A percentile compares a stretch with the other conserved stretches of the same genome.
These are phyloP conservation scores for Gossypium ekmanianum DNA, from an alignment of 345 rosid genomes.

Conservation along the genomic window DNA sequence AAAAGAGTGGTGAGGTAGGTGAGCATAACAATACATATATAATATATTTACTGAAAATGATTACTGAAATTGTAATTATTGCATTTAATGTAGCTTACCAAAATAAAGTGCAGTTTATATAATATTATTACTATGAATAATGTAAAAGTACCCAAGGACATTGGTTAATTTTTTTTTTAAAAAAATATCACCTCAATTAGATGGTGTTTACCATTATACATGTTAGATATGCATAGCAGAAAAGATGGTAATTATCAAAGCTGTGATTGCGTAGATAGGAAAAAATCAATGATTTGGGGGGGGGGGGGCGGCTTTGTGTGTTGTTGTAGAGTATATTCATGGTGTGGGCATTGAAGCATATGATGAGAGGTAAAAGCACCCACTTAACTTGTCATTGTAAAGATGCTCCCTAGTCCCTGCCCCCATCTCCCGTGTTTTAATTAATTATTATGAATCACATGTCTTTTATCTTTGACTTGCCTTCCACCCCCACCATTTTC, in stretches of 20 bases:
- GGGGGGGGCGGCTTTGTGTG: neutral
- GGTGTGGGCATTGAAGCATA: neutral
- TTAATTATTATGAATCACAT: neutral
- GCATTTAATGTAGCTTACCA: no score
- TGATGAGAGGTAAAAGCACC: neutral
- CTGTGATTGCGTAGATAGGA: neutral
- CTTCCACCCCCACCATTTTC: neutral
- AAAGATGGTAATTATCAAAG: constrained; percentile 10
- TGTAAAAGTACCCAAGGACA: no score
- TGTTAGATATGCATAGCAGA: neutral
- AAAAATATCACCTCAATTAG: no score
- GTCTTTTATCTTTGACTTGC: constrained; percentile 19
- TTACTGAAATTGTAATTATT: no score
- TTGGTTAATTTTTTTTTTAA: no score
- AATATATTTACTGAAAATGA: no score
- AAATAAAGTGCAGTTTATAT: no score
- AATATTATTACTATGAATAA: no score
- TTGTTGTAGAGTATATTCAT: constrained; percentile 6
- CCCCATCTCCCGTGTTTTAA: neutral
- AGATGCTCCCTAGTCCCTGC: neutral
- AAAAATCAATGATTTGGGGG: neutral
- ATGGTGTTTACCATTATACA: no score
- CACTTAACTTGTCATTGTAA: constrained; percentile 3
- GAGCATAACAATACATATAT: no score
- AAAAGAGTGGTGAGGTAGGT: no score